Conservation (phyloP, 2,329 filamentous ascomycete species). For the Cercospora sesami region DNA sequence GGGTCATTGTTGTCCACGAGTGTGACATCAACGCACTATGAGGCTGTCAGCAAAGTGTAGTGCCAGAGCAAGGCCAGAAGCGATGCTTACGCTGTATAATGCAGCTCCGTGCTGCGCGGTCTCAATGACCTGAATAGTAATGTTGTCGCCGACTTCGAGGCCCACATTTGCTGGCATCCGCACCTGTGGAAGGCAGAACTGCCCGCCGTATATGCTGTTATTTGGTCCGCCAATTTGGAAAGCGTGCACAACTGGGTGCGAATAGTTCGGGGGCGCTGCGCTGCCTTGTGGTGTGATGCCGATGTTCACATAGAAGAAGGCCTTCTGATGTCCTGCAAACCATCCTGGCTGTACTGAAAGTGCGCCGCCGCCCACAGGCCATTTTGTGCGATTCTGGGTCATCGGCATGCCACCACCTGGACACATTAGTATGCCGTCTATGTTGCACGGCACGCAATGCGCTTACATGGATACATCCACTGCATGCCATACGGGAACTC, state of each 20-base stretch:
- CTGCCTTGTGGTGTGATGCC: slow-evolving; percentile 59
- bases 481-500: slow-evolving; percentile 78
- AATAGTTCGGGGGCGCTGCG: slow-evolving; percentile 79
- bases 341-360: slow-evolving; percentile 89
- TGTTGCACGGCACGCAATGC: too few relatives aligned
- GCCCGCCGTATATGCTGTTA: slow-evolving; percentile 76
- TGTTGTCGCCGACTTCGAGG: slow-evolving; percentile 77
- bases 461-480: slow-evolving; percentile 86
- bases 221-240: slow-evolving; percentile 82
- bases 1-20: slow-evolving; percentile 75
- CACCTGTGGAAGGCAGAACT: slow-evolving; percentile 86
- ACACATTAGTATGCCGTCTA: too few relatives aligned
- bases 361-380: slow-evolving; percentile 86
- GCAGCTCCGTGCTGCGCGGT: slow-evolving; percentile 78
- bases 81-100: slow-evolving; percentile 65
- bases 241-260: slow-evolving; percentile 72
- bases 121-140: slow-evolving; percentile 87
- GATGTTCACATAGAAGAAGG: slow-evolving; percentile 86
- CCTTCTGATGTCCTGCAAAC: slow-evolving; percentile 84
- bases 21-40: slow-evolving; percentile 88
- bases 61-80: too few relatives aligned
- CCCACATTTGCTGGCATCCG: slow-evolving; percentile 71
- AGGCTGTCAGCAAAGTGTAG: too few relatives aligned
- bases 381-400: slow-evolving; percentile 82
- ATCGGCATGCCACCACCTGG: slow-evolving; percentile 79